Conservation (phyloP, 2,329 filamentous ascomycete species). For the Fusarium continuum region DNA sequence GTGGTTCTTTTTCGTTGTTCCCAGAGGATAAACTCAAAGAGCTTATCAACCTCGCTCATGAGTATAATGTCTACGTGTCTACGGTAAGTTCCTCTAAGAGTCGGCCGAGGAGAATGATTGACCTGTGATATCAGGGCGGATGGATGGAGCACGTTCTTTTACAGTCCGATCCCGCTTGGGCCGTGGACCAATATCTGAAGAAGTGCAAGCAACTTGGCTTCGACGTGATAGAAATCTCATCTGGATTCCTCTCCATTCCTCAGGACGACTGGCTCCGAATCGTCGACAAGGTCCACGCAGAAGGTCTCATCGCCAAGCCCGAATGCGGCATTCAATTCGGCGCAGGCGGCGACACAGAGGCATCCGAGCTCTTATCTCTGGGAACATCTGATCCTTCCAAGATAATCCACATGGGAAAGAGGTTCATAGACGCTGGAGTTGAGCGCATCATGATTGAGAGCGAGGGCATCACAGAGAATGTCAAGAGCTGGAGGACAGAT, state of each 20-base stretch:
- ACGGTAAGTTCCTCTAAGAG: not conserved
- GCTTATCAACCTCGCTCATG: constrained; percentile 12
- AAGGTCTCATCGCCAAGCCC: constrained; percentile 61
- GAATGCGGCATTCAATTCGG: constrained; percentile 67
- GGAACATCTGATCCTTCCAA: not conserved
- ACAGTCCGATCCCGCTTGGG: constrained; percentile 49
- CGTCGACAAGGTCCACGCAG: constrained; percentile 56
- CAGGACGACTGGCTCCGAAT: constrained; percentile 62
- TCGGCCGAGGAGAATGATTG: too few relatives aligned
- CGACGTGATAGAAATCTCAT: constrained; percentile 63
- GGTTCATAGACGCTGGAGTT: constrained; percentile 61
- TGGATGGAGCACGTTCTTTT: constrained; percentile 19
- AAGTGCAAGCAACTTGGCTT: constrained; percentile 63
- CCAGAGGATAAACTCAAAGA: not conserved
- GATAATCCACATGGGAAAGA: constrained; percentile 55
- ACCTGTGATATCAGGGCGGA: not conserved
- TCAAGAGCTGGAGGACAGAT: constrained; percentile 62
- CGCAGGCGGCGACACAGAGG: constrained; percentile 62
- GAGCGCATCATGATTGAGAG: constrained; percentile 67
- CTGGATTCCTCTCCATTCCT: constrained; percentile 64
- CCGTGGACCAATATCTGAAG: constrained; percentile 61
- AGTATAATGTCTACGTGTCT: constrained; percentile 21
- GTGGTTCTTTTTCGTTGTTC: constrained; percentile 44
- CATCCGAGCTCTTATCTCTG: constrained; percentile 51
- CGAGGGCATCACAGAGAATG: constrained; percentile 68